Base-by-base conservation (phyloP, 2,329 filamentous ascomycete genomes). In the Blastomyces emzantsi region DNA sequence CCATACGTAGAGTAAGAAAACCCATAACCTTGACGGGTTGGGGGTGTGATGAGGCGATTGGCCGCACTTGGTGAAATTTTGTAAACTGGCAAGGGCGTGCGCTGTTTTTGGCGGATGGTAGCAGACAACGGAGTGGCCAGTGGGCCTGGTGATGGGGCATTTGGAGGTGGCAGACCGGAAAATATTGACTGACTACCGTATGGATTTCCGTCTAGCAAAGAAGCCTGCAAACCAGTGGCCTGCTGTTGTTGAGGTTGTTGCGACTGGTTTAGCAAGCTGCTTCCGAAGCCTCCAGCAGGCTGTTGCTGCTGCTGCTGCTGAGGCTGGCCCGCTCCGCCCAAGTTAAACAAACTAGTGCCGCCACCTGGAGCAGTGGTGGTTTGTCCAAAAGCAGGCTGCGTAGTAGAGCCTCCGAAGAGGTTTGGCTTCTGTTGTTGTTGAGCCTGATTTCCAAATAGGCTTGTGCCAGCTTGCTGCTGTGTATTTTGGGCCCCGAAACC, bases 1-100 rank as follows among this genome's bases (percentile, higher is more conserved):
- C 90, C 91, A 70, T 96, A 96, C 2, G 88, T 92, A 67, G 92
- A 96, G 77, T 97, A 97, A 1, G 89, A 92, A 74, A 97, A 96
- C 2, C 93, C 93, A 72, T 90, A 97, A 5, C 90, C 91, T 63
- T 78, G 79, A 63, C 89, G 85, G 77, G 91, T 93, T 69, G 92
- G 90, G 0, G 92, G 92, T 0, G 92, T 96, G 39, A 87, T 84
- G 63, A 92, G 87, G 58, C 92, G 88, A 28, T 89, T 88, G 9
- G 90, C 87, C 43, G 90, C 90, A 57, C 86, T 85, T 0, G 92
- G 90, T 57, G 91, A 93, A 68, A 96, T 83, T 77, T 92, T 94
- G 79, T 93, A 92, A 73, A 94, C 87, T 2, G 92, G 92, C 62
- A 96, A 78, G 54, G 93, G 89, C 11, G 90, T 88, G 67, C 85